Percentiles rank a stretch among this genome's conserved stretches.
phyloP scores from a whole-genome alignment of 805 yeast genomes.

The Ogataea polymorpha region DNA sequence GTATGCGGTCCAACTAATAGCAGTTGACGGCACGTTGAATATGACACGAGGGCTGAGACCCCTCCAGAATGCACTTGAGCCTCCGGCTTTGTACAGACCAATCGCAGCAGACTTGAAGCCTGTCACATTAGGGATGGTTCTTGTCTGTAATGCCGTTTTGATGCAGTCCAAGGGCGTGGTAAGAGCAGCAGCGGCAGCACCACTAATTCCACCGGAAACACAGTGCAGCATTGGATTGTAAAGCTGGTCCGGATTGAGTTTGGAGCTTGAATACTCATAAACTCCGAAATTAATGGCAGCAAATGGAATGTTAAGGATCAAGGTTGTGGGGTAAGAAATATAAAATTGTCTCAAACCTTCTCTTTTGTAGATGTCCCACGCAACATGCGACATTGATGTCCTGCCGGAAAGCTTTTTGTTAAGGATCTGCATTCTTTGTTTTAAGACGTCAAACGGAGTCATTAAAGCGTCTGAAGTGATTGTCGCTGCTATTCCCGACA shows the following conservation, averaged over 20 bases:
- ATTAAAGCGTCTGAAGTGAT: constrained; percentile 91
- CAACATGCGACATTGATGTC: constrained; percentile 19
- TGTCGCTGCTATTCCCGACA: constrained; percentile 90
- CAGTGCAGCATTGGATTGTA: constrained; percentile 93
- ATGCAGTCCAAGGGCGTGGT: constrained; percentile 95
- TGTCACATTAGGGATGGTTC: constrained; percentile 57
- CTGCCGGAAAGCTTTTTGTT: constrained; percentile 13
- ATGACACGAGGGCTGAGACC: constrained; percentile 90
- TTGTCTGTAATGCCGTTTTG: constrained; percentile 86
- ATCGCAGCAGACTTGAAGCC: constrained; percentile 71
- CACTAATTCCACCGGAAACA: constrained; percentile 88
- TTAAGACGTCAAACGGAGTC: constrained; percentile 96
- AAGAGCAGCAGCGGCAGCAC: constrained; percentile 91
- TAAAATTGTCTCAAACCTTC: constrained; percentile 84
- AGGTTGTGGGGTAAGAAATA: constrained; percentile 90
- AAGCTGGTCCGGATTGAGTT: constrained; percentile 70
- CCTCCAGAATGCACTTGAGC: constrained; percentile 66
- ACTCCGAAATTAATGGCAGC: constrained; percentile 92
- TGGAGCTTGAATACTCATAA: constrained; percentile 77
- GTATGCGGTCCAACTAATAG: constrained; percentile 96
- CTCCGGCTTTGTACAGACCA: constrained; percentile 60
- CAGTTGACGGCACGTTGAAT: constrained; percentile 92
- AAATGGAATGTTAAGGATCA: constrained; percentile 89
- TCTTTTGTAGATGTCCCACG: constrained; percentile 46
- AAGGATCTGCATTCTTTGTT: constrained; percentile 84